Evolutionary conservation across 768 basidiomycete species (phyloP), one percentile per base, ranked within the genome.

Genomic region (Suillus plorans): DNA sequence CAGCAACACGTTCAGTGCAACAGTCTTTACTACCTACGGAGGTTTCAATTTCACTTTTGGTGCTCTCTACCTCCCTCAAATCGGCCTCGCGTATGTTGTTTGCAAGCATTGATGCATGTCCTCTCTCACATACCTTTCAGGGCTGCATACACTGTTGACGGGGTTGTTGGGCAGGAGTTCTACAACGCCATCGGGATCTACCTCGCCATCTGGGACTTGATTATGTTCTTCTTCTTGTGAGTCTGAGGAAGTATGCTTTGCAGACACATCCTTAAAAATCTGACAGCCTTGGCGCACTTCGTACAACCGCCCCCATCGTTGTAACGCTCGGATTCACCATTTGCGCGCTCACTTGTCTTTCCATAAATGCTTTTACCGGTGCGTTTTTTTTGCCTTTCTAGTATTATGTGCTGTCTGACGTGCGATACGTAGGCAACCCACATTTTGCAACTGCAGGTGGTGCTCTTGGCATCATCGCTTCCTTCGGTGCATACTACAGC

Each of bases 21-120:
- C 70, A 36, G 74, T 74, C 10, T 74, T 73, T 52, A 37, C 60
- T 37, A 75, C 73, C 28, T 75, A 74, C n/a, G 73, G 72, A 25
- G 72, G 72, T 31, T 73, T 73, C 68, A 73, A 73, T 63, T 61
- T 73, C 20, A 71, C 71, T 31, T 73, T 72, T 59, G 73, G 72
- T 44, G 73, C 73, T 22, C 61, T 73, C 20, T 73, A 67, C 64
- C 22, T 75, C 55, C 73, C 73, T 41, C 36, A 63, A 42, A 67
- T 75, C 20, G 72, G 74, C 44, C 22, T 74, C 50, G 72, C 70
- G 73, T 74, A 36, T 25, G 73, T 70, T 36, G 12, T 20, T 5
- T 16, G 37, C 6, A 37, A 25, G 25, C 37, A 14, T n/a, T 7
- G 16, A 31, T 18, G n/a, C 7, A 34, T 39, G 22, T 18, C 14